These are phyloP conservation scores for Tylopilus sp. DNA, from an alignment of 1,284 basidiomycete species.

Conservation along the genomic window DNA sequence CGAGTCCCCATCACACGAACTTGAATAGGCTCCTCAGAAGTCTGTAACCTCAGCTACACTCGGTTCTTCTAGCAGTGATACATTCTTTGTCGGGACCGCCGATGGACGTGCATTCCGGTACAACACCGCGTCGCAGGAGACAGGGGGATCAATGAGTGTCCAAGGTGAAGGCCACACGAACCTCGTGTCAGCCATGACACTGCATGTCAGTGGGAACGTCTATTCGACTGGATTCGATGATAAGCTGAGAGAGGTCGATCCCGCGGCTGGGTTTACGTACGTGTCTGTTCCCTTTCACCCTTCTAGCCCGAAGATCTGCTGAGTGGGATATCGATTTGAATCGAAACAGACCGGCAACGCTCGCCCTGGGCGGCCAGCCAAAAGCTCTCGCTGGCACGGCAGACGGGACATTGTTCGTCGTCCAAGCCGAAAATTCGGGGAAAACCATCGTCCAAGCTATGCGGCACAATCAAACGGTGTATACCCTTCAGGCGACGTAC, in stretches of 20 bases:
- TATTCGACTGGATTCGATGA: slow-evolving; percentile 88
- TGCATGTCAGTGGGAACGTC: slow-evolving; percentile 60
- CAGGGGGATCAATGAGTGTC: slow-evolving; percentile 51
- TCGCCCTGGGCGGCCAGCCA: slow-evolving; percentile 74
- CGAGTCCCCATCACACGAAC: background rate
- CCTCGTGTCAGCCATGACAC: slow-evolving; percentile 74
- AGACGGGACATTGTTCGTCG: slow-evolving; percentile 77
- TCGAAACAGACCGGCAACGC: slow-evolving; percentile 56
- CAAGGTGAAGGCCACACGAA: slow-evolving; percentile 78
- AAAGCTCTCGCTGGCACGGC: slow-evolving; percentile 70
- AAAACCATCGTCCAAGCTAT: slow-evolving; percentile 73
- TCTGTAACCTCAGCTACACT: slow-evolving; percentile 77
- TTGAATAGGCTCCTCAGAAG: slow-evolving; percentile 79
- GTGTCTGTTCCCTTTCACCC: slow-evolving; percentile 34
- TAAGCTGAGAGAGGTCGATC: slow-evolving; percentile 74
- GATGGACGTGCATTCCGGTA: slow-evolving; percentile 86
- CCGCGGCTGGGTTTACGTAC: slow-evolving; percentile 65
- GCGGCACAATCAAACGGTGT: slow-evolving; percentile 73
- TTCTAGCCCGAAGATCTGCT: background rate
- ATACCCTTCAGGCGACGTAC: slow-evolving; percentile 65
- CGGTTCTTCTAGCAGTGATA: slow-evolving; percentile 51
- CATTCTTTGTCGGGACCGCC: slow-evolving; percentile 86
- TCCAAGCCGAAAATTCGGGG: slow-evolving; percentile 64
- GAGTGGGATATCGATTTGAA: background rate
- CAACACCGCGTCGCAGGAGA: slow-evolving; percentile 48